Base-by-base conservation (phyloP, 176 grass and related monocot genomes). In the Phyllostachys edulis region DNA sequence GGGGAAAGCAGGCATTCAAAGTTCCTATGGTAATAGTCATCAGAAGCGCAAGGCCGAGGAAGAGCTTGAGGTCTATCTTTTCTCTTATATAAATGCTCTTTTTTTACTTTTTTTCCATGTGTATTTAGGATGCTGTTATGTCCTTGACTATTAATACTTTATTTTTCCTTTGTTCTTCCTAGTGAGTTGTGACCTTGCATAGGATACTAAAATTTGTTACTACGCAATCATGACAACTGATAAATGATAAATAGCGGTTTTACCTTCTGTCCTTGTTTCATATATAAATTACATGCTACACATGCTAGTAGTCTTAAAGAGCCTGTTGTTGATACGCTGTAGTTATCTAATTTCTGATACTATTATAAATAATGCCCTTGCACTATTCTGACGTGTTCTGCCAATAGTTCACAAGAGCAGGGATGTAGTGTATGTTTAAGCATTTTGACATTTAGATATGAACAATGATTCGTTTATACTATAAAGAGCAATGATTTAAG, bases 61-160 rank as follows among this genome's bases (percentile, higher is more conserved):
- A 87, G 90, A 94, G 88, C 85, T 97, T 56, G 92, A 97, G 94
- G 94, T 94, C 76, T 83, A 68, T 85, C 23, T 24, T 64, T 69
- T 84, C 56, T 61, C 69, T 62, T 65, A 27, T 77, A 5, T 71
- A 5, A 79, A 40, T 79, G 71, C 7, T 65, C 2, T 59, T 67
- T 60, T 66, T 20, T 42, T 11, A 67, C 41, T 21, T 65, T 63
- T 16, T 49, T 80, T 81, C 55, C 54, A 36, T 73, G 51, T 45
- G 46, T 86, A 38, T 79, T 67, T 75, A 47, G 42, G 32, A 72
- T 80, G 7, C 32, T 56, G 10, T 67, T 63, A 29, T 59, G 55
- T 21, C 17, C 47, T 70, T 71, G 67, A 40, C 18, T 18, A 8
- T 5, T 42, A 80, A 11, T 72, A 59, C 17, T 55, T 18, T 52